Base-by-base conservation (phyloP, 2,329 filamentous ascomycete species). In the Aspergillus sp. region DNA sequence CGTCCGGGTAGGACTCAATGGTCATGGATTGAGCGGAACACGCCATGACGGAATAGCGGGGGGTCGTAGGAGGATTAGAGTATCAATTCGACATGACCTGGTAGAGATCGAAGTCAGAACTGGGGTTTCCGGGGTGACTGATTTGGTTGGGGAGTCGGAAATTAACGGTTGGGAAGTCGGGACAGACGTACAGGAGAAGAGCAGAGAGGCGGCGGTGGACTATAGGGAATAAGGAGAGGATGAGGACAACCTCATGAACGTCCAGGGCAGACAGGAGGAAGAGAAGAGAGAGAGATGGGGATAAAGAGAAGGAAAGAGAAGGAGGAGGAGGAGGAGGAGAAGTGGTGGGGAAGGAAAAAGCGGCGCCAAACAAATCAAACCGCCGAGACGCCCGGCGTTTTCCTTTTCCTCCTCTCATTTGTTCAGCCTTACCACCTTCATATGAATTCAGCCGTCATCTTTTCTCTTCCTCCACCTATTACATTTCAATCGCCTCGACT, bases 11-110 rank as follows among this genome's bases (percentile, higher is more conserved):
- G 2, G 71, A 66, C 56, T 74, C 68, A 49, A 75, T 63, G 3
- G 73, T 69, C 62, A 76, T 65, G 21, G 73, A 71, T 40, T 71
- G 66, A 36, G 69, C 56, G 31, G 72, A 63, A 59, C 71, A 75
- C 38, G 72, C 64, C 73, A 75, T 75, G 31, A 43, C 49, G 56
- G 52, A 53, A 19, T 20, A 38, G 21, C n/a, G 17, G n/a, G 13
- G 36, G 41, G 14, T 23, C 16, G 21, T 10, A 23, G 20, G n/a
- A 29, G 7, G 13, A 14, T 23, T 17, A 29, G 13, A 42, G n/a
- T 48, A 45, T 55, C 54, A 58, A 55, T 49, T 45, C 31, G 21
- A 45, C 60, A 60, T 62, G 52, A 38, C 41, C 55, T 56, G 48
- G 19, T 40, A 47, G 34, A 17, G 16, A 5, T 23, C 9, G 36